Conservation (phyloP, 345 rosid species). For the Populus simonii region DNA sequence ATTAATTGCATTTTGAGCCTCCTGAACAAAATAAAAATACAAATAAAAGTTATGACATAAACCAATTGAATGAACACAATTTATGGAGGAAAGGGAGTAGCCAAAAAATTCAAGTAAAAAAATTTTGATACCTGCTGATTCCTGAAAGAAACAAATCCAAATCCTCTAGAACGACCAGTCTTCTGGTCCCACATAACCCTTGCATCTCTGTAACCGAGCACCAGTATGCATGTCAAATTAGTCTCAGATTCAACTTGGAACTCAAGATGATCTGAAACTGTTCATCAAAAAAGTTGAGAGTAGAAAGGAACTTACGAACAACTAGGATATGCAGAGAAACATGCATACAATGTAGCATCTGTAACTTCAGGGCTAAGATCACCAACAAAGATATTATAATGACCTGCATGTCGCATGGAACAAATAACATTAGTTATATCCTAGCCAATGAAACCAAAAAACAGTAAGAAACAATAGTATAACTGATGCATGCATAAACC, state of each 20-base stretch:
- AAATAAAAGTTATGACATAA: neutral
- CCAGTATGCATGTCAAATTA: neutral
- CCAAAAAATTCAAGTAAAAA: neutral
- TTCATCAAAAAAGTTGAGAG: neutral
- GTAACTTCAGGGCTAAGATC: slow-evolving; percentile 43
- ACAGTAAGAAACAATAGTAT: neutral
- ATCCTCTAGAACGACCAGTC: slow-evolving; percentile 97
- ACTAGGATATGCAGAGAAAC: slow-evolving; percentile 29
- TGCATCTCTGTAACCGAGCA: slow-evolving; percentile 15
- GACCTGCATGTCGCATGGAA: slow-evolving; percentile 15
- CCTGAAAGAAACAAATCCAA: slow-evolving; percentile 93
- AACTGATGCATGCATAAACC: slow-evolving; percentile 8
- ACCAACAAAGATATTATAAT: slow-evolving; percentile 35
- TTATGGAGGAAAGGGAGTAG: neutral
- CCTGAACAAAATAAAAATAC: slow-evolving; percentile 42
- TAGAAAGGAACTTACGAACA: slow-evolving; percentile 24
- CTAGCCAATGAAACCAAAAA: too few species aligned
- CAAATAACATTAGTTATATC: neutral
- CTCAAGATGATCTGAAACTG: neutral
- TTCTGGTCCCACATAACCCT: slow-evolving; percentile 99
- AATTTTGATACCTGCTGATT: slow-evolving; percentile 62
- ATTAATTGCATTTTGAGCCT: slow-evolving; percentile 90
- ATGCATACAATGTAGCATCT: slow-evolving; percentile 31
- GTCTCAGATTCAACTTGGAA: neutral
- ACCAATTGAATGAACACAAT: neutral